Percentiles rank a stretch among this genome's conserved stretches.
These are phyloP conservation scores for Suhomyces choctaworum DNA, from an alignment of 1,139 yeast genomes.

Conservation along the genomic window DNA sequence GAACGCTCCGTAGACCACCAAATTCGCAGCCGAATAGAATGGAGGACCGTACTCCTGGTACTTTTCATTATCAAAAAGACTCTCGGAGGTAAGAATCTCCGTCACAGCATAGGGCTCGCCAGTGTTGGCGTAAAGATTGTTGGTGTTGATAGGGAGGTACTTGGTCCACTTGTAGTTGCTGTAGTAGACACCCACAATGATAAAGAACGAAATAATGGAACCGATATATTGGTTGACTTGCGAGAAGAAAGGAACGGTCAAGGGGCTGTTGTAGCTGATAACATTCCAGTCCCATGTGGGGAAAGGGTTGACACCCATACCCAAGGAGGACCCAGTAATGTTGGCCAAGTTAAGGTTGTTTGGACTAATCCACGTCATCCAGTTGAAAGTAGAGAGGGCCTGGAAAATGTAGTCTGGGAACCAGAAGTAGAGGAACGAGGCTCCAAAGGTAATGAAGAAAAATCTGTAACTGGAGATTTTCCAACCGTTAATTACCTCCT, in stretches of 20 bases:
- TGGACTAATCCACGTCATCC: constrained; percentile 25
- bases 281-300: constrained; percentile 23
- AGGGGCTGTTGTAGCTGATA: constrained; percentile 12
- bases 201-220: constrained; percentile 31
- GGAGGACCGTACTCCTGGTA: constrained; percentile 40
- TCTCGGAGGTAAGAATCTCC: constrained; percentile 14
- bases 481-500: constrained; percentile 22
- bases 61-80: constrained; percentile 19
- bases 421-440: constrained; percentile 22
- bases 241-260: constrained; percentile 27
- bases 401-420: constrained; percentile 20
- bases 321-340: constrained; percentile 18
- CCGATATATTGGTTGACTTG: constrained; percentile 41
- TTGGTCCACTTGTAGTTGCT: constrained; percentile 21
- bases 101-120: constrained; percentile 19
- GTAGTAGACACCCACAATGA: constrained; percentile 33
- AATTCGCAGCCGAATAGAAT: constrained; percentile 44
- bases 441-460: constrained; percentile 15
- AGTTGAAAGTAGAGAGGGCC: constrained; percentile 21
- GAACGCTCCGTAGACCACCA: constrained; percentile 43
- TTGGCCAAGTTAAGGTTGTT: constrained; percentile 19
- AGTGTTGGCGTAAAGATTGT: constrained; percentile 16
- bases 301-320: constrained; percentile 23
- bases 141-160: constrained; percentile 20
- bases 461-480: constrained; percentile 19